Percentiles rank a stretch among this genome's conserved stretches.
Conservation (phyloP, 352 stramenopile genomes). For the Globisporangium parvum region DNA sequence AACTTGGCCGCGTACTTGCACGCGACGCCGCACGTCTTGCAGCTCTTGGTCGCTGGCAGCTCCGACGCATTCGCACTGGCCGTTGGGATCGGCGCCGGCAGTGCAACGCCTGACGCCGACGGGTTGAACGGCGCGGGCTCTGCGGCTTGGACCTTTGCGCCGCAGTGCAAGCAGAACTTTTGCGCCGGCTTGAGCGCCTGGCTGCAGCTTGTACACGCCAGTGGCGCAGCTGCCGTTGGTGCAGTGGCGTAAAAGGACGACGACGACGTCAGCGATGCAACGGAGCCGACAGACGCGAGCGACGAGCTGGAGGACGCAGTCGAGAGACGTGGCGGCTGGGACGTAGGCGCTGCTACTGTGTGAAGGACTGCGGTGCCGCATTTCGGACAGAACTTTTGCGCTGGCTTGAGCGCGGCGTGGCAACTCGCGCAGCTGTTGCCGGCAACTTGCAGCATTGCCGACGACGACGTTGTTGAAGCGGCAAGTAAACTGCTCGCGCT, state of each 20-base stretch:
- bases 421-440: slow-evolving; percentile 35
- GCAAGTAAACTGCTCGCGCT: neutral
- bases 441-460: slow-evolving; percentile 7
- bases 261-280: slow-evolving; percentile 12
- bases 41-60: slow-evolving; percentile 48
- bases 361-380: slow-evolving; percentile 48
- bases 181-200: slow-evolving; percentile 48
- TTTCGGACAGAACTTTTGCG: slow-evolving; percentile 80
- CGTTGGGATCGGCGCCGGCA: slow-evolving; percentile 53
- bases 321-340: slow-evolving; percentile 9
- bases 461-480: slow-evolving; percentile 1
- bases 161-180: slow-evolving; percentile 80
- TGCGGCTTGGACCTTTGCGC: slow-evolving; percentile 38
- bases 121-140: slow-evolving; percentile 20
- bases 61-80: slow-evolving; percentile 27
- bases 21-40: slow-evolving; percentile 50
- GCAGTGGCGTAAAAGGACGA: slow-evolving; percentile 9
- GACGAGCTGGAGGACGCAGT: slow-evolving; percentile 22
- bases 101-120: slow-evolving; percentile 26
- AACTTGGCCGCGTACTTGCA: slow-evolving; percentile 81
- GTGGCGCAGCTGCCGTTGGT: slow-evolving; percentile 4
- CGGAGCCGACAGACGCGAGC: slow-evolving; percentile 24
- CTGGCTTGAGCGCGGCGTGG: slow-evolving; percentile 39
- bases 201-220: slow-evolving; percentile 38
- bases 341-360: too few species aligned